Base-by-base conservation (phyloP, 768 basidiomycete species). In the Agaricus blazei region DNA sequence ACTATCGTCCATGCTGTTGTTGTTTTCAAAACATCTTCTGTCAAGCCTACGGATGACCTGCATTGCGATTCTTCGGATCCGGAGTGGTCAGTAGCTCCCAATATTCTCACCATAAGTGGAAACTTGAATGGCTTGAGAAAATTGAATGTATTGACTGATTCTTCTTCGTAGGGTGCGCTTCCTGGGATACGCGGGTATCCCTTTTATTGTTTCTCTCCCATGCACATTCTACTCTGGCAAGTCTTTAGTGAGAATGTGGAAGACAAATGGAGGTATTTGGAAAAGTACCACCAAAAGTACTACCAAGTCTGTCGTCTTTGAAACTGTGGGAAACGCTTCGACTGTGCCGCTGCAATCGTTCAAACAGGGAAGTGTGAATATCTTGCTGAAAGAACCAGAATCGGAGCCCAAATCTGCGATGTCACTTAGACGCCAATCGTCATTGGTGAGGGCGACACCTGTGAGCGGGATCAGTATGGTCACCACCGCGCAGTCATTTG, bases 1-100 rank as follows among this genome's bases (percentile, higher is more conserved):
- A 68, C 79, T 9, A 67, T 68, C 6, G 60, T 74, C 4, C 75
- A 83, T 47, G 56, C 80, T 15, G 68, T 70, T 0, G 62, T 82
- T 23, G 62, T 81, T 2, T 57, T 83, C 44, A 72, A 65, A 54
- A 64, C 75, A 3, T 62, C 81, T 57, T 72, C 80, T 3, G 71
- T 78, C 3, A 65, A 71, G 36, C 82, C 79, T 3, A 63, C 63
- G 1, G 76, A 83, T 37, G 79, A 78, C 59, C 64, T 88, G 55
- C 74, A 78, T 60, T 88, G 87, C 60, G 85, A 87, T 61, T 75
- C 76, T 31, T 77, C 70, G n/a, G 57, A 73, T 59, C 83, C 83
- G 2, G 65, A 77, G 52, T 87, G 85, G 86, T 87, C 61, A 45
- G 78, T 62, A 1, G 14, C 44, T 5, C 27, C 28, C 27, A 46